phyloP scores from a whole-genome alignment of 129 eudicot species.

The Rutidosis leptorrhynchoides region DNA sequence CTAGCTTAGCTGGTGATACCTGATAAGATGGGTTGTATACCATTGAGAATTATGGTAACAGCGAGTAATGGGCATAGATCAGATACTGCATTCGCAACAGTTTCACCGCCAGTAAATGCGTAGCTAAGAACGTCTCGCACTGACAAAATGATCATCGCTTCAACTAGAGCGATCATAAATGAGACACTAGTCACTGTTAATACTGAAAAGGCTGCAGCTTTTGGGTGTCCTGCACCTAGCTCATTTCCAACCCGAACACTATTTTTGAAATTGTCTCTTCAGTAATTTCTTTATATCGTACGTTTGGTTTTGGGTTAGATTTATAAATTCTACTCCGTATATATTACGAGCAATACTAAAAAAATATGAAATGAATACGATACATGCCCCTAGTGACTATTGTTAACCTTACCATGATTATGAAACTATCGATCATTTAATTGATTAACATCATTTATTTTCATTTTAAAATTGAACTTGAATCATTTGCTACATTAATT shows the following conservation, averaged over 20 bases:
- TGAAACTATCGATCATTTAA: no score
- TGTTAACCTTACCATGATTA: no score
- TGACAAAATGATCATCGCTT: slow-evolving; percentile 44
- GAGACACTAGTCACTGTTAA: slow-evolving; percentile 52
- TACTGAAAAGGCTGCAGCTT: slow-evolving; percentile 81
- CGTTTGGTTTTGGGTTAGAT: background rate
- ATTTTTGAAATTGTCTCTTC: background rate
- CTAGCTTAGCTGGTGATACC: slow-evolving; percentile 33
- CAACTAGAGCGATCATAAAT: slow-evolving; percentile 46
- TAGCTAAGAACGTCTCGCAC: slow-evolving; percentile 69
- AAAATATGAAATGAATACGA: no score
- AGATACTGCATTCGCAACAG: slow-evolving; percentile 68
- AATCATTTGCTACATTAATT: no score
- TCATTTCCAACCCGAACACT: slow-evolving; percentile 96
- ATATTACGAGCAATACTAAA: background rate
- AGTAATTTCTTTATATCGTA: background rate
- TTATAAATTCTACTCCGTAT: background rate
- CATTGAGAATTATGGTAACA: slow-evolving; percentile 68
- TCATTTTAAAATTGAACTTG: no score
- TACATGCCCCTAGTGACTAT: background rate
- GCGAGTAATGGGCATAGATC: slow-evolving; percentile 86
- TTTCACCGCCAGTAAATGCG: slow-evolving; percentile 64
- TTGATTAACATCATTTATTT: no score
- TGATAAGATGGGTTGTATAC: slow-evolving; percentile 85
- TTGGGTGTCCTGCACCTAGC: slow-evolving; percentile 86